Conservation (phyloP, 805 yeast genomes). For the Lachancea meyersii region DNA sequence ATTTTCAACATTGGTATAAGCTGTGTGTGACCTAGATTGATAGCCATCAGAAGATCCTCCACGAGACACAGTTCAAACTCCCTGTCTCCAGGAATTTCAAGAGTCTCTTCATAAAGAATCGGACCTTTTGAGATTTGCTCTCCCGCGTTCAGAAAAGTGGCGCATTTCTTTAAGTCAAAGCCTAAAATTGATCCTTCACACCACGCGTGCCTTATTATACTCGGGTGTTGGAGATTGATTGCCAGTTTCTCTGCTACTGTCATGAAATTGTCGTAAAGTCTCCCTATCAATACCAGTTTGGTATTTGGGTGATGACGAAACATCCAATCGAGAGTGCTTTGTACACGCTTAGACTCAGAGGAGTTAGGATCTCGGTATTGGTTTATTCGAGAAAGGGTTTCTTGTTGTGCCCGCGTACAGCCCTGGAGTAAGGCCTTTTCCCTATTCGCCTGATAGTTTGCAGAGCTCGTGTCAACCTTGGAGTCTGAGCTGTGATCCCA, state of each 20-base stretch:
- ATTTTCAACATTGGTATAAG: slow-evolving; percentile 34
- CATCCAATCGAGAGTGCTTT: slow-evolving; percentile 38
- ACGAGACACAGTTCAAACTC: slow-evolving; percentile 39
- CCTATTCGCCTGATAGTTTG: slow-evolving; percentile 20
- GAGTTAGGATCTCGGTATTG: slow-evolving; percentile 38
- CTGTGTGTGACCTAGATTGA: slow-evolving; percentile 46
- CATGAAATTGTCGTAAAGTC: slow-evolving; percentile 45
- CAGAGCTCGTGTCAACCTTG: slow-evolving; percentile 1
- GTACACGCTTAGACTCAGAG: slow-evolving; percentile 36
- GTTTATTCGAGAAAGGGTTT: slow-evolving; percentile 22
- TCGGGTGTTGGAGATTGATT: slow-evolving; percentile 49
- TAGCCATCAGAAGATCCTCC: slow-evolving; percentile 41
- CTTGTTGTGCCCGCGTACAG: slow-evolving; percentile 22
- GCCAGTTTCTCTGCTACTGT: slow-evolving; percentile 50
- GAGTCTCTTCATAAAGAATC: slow-evolving; percentile 15
- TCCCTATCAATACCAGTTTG: slow-evolving; percentile 46
- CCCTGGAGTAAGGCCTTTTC: slow-evolving; percentile 31
- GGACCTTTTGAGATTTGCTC: background rate
- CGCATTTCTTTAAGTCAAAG: slow-evolving; percentile 19
- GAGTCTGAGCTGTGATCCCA: slow-evolving; percentile 37
- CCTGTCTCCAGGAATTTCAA: slow-evolving; percentile 34
- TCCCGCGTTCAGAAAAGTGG: slow-evolving; percentile 1
- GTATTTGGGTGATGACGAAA: slow-evolving; percentile 37
- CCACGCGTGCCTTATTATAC: slow-evolving; percentile 49
- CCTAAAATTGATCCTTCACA: slow-evolving; percentile 37